phyloP scores from a whole-genome alignment of 148 eudicot genomes.

The Nyssa sinensis region DNA sequence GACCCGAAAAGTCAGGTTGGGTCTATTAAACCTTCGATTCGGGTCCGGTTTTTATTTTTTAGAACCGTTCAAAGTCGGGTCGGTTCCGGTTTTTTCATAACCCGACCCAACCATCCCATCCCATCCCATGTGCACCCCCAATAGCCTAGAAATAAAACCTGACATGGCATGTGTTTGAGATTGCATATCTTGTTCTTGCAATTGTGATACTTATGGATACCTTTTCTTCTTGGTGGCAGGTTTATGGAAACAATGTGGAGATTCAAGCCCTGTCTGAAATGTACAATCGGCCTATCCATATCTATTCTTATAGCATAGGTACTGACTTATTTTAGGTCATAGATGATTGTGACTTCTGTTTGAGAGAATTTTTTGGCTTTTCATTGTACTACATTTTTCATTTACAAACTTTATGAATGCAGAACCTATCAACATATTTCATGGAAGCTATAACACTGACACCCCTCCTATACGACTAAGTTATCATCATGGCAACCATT shows the following conservation, averaged over 20 bases:
- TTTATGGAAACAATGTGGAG: constrained; percentile 95
- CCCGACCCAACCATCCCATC: no score
- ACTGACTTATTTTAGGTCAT: constrained; percentile 1
- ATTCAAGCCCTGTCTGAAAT: constrained; percentile 93
- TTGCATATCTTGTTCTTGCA: no score
- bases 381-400: constrained; percentile 1
- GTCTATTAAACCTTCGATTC: no score
- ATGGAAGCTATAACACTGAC: constrained; percentile 89
- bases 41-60: no score
- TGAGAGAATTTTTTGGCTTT: background rate
- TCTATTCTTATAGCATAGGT: constrained; percentile 98
- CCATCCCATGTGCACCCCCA: no score
- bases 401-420: constrained; percentile 9
- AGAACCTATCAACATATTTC: constrained; percentile 96
- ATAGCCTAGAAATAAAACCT: no score
- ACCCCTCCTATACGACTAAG: constrained; percentile 88
- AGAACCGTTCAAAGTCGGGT: no score
- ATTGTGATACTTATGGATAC: no score
- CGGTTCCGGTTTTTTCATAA: no score
- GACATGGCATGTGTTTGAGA: no score
- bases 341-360: background rate
- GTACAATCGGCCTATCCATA: constrained; percentile 97
- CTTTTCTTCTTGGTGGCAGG: constrained; percentile 44
- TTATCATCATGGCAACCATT: constrained; percentile 93
- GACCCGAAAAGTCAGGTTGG: no score